phyloP scores from a whole-genome alignment of 164 flowering plant genomes.

The Macadamia tetraphylla region DNA sequence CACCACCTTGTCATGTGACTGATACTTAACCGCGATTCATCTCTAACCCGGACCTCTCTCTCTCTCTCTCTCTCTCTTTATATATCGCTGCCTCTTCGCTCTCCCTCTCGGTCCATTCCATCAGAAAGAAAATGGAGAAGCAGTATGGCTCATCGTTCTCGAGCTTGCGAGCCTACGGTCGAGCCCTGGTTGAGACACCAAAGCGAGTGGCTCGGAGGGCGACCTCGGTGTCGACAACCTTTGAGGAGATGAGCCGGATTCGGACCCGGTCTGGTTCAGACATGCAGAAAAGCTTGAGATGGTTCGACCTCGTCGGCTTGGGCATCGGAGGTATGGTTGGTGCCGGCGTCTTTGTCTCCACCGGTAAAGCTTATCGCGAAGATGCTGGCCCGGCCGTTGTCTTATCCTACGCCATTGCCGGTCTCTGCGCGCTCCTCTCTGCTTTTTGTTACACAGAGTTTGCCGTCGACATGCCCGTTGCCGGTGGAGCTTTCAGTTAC shows the following conservation, averaged over 20 bases:
- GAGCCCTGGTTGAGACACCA: constrained; percentile 51
- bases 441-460: constrained; percentile 93
- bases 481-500: constrained; percentile 96
- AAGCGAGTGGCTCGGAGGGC: constrained; percentile 48
- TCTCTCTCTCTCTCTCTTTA: background rate
- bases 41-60: no score
- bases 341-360: constrained; percentile 81
- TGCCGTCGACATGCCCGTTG: constrained; percentile 79
- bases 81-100: background rate
- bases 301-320: constrained; percentile 73
- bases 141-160: constrained; percentile 43
- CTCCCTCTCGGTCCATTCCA: background rate
- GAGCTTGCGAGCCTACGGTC: constrained; percentile 36
- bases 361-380: constrained; percentile 47
- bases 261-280: constrained; percentile 54
- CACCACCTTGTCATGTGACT: no score
- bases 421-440: constrained; percentile 81
- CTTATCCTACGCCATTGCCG: constrained; percentile 74
- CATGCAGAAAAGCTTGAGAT: constrained; percentile 52
- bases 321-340: constrained; percentile 95
- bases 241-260: constrained; percentile 57
- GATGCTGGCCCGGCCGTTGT: constrained; percentile 75
- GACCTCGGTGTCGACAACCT: constrained; percentile 53
- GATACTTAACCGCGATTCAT: no score
- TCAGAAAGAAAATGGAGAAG: constrained; percentile 14